These are phyloP conservation scores for Hericium alpestre DNA, from an alignment of 768 basidiomycete species.

Conservation along the genomic window DNA sequence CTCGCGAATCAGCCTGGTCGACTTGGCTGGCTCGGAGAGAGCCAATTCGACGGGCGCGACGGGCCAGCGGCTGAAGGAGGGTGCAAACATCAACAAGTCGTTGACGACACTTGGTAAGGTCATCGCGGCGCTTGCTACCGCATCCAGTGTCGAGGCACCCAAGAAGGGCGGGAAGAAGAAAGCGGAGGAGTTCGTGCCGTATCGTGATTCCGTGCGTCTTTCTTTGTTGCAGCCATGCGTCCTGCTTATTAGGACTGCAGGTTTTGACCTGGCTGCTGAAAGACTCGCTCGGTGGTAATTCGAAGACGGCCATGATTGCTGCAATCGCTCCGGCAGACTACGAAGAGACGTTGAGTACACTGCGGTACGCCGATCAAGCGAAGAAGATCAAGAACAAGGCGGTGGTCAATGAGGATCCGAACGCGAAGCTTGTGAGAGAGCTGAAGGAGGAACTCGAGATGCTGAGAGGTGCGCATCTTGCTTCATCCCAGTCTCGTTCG, in stretches of 20 bases:
- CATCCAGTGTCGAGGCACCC: slow-evolving; percentile 45
- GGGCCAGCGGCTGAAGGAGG: slow-evolving; percentile 91
- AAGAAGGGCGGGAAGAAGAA: slow-evolving; percentile 64
- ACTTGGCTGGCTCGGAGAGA: slow-evolving; percentile 92
- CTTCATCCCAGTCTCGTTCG: too few relatives aligned
- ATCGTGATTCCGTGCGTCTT: slow-evolving; percentile 81
- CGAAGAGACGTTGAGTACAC: slow-evolving; percentile 91
- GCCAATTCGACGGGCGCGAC: slow-evolving; percentile 98
- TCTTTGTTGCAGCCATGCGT: background rate
- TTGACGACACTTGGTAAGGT: slow-evolving; percentile 97
- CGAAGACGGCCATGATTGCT: slow-evolving; percentile 98
- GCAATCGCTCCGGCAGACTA: slow-evolving; percentile 98
- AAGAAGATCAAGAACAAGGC: slow-evolving; percentile 99
- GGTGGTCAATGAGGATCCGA: slow-evolving; percentile 98
- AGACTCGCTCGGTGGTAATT: slow-evolving; percentile 94
- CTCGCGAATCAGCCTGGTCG: slow-evolving; percentile 93
- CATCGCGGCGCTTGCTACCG: slow-evolving; percentile 73
- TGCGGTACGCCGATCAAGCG: slow-evolving; percentile 96
- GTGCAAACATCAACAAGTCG: slow-evolving; percentile 97
- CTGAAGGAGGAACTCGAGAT: slow-evolving; percentile 96
- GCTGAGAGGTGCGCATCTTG: slow-evolving; percentile 51
- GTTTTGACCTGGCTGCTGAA: slow-evolving; percentile 97
- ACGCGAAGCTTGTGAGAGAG: slow-evolving; percentile 95
- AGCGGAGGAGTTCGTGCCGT: slow-evolving; percentile 89
- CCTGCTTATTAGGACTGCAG: slow-evolving; percentile 25